Evolutionary conservation across 768 basidiomycete species (phyloP).

Genomic region (Collybia nuda): DNA sequence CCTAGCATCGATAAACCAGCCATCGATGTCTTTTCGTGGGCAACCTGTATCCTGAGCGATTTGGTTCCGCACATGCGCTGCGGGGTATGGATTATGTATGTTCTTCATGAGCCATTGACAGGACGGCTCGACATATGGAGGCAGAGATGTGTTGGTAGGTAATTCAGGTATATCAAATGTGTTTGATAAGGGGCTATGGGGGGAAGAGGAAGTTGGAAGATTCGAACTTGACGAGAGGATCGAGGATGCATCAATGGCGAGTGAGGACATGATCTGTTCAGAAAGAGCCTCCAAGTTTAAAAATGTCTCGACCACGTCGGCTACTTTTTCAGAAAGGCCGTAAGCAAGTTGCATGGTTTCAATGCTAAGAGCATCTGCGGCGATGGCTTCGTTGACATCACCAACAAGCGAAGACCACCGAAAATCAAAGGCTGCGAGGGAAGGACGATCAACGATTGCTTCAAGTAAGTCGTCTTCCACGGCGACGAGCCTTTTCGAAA

Average conservation of each 20-base stretch:
- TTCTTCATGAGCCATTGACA: conserved; percentile 44
- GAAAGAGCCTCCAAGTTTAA: conserved; percentile 10
- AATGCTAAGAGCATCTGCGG: conserved; percentile 2
- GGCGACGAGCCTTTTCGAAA: conserved; percentile 4
- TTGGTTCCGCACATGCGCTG: conserved; percentile 21
- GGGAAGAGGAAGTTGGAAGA: no score
- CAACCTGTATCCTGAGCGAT: conserved; percentile 24
- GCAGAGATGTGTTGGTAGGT: background rate
- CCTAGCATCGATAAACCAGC: conserved; percentile 50
- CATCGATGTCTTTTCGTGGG: conserved; percentile 32
- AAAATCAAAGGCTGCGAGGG: conserved; percentile 8
- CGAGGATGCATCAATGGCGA: conserved; percentile 5
- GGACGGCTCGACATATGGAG: conserved; percentile 26
- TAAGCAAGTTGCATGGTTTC: conserved; percentile 12
- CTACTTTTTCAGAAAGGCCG: conserved; percentile 6
- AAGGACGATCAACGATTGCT: background rate
- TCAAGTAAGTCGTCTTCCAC: conserved; percentile 11
- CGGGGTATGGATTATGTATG: conserved; percentile 53
- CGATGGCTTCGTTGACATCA: conserved; percentile 9
- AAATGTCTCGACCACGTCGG: background rate
- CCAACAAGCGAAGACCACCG: conserved; percentile 9
- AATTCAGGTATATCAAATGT: no score
- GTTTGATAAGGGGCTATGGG: no score
- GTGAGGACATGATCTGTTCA: conserved; percentile 3
- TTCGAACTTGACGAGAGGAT: background rate